phyloP scores from a whole-genome alignment of 495 filamentous ascomycete genomes.

The Bathelium albidoporum region DNA sequence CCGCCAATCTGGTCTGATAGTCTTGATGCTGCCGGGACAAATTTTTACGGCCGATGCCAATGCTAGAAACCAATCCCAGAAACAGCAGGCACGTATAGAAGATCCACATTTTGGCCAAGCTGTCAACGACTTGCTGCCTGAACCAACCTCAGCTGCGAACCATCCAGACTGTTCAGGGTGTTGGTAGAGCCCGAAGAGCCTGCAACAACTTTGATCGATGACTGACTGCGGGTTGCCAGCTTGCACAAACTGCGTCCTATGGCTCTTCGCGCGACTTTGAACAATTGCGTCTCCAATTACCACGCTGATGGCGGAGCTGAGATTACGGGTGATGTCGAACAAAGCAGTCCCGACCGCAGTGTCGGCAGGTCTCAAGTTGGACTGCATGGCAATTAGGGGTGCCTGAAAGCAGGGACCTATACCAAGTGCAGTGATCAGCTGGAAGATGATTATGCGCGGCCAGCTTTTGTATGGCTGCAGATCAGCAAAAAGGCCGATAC shows the following conservation, averaged over 20 bases:
- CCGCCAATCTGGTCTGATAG: background rate
- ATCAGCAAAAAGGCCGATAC: conserved; percentile 18
- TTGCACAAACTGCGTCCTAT: background rate
- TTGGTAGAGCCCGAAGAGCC: background rate
- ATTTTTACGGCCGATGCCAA: background rate
- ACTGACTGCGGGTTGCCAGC: background rate
- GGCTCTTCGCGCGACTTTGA: background rate
- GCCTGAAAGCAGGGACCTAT: conserved; percentile 49
- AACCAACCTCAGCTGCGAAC: background rate
- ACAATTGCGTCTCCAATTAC: conserved; percentile 22
- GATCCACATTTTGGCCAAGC: background rate
- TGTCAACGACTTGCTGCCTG: background rate
- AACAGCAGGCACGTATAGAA: background rate
- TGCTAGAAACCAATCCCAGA: background rate
- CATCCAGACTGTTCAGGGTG: background rate
- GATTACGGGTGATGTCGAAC: conserved; percentile 21
- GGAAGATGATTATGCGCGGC: conserved; percentile 43
- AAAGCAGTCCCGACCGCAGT: conserved; percentile 18
- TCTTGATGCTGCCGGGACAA: background rate
- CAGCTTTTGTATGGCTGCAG: conserved; percentile 22
- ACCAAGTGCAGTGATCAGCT: conserved; percentile 45
- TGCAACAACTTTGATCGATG: background rate
- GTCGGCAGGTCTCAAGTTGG: conserved; percentile 34
- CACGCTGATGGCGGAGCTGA: conserved; percentile 20
- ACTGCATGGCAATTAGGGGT: conserved; percentile 49